These are phyloP conservation scores for Phlegmacium glaucopus DNA, from an alignment of 768 basidiomycete species.

Conservation along the genomic window DNA sequence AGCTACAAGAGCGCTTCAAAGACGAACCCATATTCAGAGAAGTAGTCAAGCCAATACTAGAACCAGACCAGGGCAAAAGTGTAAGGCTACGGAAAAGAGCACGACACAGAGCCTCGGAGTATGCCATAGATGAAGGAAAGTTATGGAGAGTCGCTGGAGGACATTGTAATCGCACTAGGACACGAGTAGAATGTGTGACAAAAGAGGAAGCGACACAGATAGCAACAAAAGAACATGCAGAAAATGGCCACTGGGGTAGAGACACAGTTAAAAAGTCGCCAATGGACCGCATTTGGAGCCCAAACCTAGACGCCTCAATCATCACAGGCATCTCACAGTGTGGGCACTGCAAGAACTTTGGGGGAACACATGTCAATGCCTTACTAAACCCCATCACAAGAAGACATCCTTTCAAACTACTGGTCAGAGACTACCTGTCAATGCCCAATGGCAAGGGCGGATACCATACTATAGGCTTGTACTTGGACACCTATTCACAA, in stretches of 20 bases:
- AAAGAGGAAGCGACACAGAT: conserved; percentile 18
- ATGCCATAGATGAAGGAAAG: conserved; percentile 20
- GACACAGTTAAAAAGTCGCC: too few species aligned
- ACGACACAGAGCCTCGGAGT: conserved; percentile 17
- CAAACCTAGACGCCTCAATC: conserved; percentile 22
- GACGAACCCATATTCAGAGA: conserved; percentile 14
- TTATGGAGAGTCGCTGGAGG: conserved; percentile 20
- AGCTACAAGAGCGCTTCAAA: conserved; percentile 10
- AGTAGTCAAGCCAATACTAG: conserved; percentile 4
- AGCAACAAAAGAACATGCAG: conserved; percentile 13
- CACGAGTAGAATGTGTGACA: conserved; percentile 21
- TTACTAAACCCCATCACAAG: conserved; percentile 32
- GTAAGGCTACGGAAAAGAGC: conserved; percentile 10
- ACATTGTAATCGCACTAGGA: conserved; percentile 4
- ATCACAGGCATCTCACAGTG: conserved; percentile 20
- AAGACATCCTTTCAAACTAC: conserved; percentile 30
- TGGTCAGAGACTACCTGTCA: conserved; percentile 31
- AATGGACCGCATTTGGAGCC: conserved; percentile 27
- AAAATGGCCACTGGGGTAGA: conserved; percentile 31
- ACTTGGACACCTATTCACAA: too few species aligned
- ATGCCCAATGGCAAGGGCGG: conserved; percentile 27
- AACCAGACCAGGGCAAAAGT: conserved; percentile 8
- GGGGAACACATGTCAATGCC: conserved; percentile 20
- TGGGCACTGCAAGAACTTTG: conserved; percentile 23
- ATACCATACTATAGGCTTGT: conserved; percentile 22